phyloP scores from a whole-genome alignment of 176 grass and related monocot genomes.

The Cenchrus purpureus region DNA sequence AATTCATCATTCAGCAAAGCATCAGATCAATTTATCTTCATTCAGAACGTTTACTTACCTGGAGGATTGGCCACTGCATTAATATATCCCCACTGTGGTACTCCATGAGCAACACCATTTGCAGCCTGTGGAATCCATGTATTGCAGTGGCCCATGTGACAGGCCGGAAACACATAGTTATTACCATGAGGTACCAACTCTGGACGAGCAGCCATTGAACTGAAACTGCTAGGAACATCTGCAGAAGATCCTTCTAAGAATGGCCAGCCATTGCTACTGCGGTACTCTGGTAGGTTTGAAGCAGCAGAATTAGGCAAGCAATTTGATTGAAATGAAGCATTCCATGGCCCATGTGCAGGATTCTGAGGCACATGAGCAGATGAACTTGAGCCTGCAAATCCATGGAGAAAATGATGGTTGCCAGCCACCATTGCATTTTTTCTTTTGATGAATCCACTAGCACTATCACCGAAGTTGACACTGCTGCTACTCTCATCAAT shows the following conservation, averaged over 20 bases:
- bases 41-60: constrained; percentile 46
- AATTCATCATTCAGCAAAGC: constrained; percentile 25
- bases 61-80: constrained; percentile 44
- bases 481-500: constrained; percentile 49
- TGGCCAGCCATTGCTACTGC: constrained; percentile 14
- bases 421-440: constrained; percentile 51
- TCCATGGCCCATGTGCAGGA: constrained; percentile 45
- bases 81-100: constrained; percentile 45
- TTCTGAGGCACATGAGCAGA: constrained; percentile 52
- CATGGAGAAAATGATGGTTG: constrained; percentile 49
- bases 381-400: constrained; percentile 61
- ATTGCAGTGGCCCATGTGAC: constrained; percentile 42
- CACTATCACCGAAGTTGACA: constrained; percentile 43
- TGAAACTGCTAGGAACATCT: constrained; percentile 28
- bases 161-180: constrained; percentile 42
- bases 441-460: constrained; percentile 51
- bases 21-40: constrained; percentile 12
- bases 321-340: constrained; percentile 47
- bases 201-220: constrained; percentile 31
- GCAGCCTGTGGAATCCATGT: constrained; percentile 57
- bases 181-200: constrained; percentile 49
- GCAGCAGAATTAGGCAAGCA: constrained; percentile 39
- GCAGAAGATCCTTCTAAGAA: constrained; percentile 41
- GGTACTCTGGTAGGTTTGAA: constrained; percentile 38
- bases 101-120: constrained; percentile 48